These are phyloP conservation scores for Penicillium coffeae DNA, from an alignment of 495 filamentous ascomycete species.

Conservation along the genomic window DNA sequence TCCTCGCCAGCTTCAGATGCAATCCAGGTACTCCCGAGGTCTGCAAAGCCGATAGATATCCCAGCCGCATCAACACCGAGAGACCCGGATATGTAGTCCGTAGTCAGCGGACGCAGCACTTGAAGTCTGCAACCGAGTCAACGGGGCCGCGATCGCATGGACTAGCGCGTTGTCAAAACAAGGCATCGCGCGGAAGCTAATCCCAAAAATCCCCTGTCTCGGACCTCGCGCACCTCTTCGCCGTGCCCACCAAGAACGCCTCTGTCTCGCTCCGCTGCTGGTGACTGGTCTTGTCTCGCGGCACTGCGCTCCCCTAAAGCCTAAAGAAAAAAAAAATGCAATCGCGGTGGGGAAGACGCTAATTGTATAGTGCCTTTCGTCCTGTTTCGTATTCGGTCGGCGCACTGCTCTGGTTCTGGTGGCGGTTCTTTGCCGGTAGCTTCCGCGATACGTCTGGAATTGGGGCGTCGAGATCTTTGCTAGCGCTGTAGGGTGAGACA, in stretches of 20 bases:
- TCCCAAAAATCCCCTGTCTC: constrained; percentile 14
- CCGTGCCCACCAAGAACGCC: constrained; percentile 1
- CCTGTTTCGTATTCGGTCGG: background rate
- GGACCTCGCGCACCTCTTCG: constrained; percentile 10
- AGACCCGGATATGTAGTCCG: no score
- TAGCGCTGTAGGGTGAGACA: background rate
- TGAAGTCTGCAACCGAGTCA: background rate
- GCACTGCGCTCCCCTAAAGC: constrained; percentile 3
- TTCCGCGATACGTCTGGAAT: no score
- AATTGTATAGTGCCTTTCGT: background rate
- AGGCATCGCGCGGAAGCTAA: constrained; percentile 18
- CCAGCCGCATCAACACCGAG: no score
- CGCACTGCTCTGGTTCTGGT: background rate
- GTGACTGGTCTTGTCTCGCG: constrained; percentile 10
- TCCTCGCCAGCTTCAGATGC: no score
- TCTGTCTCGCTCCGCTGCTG: constrained; percentile 16
- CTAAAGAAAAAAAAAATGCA: background rate
- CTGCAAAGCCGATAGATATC: no score
- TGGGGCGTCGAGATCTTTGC: no score
- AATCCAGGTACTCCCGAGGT: no score
- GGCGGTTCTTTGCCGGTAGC: background rate
- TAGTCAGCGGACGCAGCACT: background rate
- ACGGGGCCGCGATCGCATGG: background rate
- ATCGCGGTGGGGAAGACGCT: background rate
- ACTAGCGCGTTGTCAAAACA: constrained; percentile 12